These are phyloP conservation scores for Spizellomyces punctatus DNA, from an alignment of 192 early-diverging fungal species.

Conservation along the genomic window DNA sequence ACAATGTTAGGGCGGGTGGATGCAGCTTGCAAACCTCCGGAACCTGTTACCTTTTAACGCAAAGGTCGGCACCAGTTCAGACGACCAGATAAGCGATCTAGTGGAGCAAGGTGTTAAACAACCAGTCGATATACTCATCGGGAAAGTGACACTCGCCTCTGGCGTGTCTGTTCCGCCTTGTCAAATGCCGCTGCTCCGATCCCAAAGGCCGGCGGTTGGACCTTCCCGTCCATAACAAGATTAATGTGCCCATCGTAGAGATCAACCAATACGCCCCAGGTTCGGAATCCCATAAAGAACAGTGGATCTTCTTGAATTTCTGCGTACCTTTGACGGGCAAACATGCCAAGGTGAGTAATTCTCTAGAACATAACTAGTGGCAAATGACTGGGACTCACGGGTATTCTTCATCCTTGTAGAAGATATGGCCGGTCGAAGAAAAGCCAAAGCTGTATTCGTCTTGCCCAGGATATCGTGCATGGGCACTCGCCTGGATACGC, in stretches of 20 bases:
- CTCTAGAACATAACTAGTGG: background rate
- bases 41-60: constrained; percentile 24
- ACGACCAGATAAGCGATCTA: constrained; percentile 25
- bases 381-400: constrained; percentile 20
- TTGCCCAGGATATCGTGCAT: constrained; percentile 43
- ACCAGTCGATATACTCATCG: background rate
- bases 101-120: constrained; percentile 17
- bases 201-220: constrained; percentile 45
- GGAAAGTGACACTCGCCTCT: constrained; percentile 15
- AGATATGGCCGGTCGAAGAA: constrained; percentile 33
- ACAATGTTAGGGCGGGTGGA: background rate
- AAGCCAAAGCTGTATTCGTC: constrained; percentile 50
- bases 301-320: constrained; percentile 24
- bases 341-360: background rate
- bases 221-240: constrained; percentile 45
- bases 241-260: constrained; percentile 39
- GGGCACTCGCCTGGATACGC: constrained; percentile 13
- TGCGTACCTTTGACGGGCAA: constrained; percentile 29
- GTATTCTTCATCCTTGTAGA: constrained; percentile 29
- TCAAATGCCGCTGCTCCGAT: constrained; percentile 37
- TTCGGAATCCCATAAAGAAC: constrained; percentile 38
- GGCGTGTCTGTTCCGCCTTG: constrained; percentile 36
- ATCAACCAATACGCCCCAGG: constrained; percentile 51
- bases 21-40: background rate
- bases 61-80: constrained; percentile 46